Evolutionary conservation across 257 asterid species (phyloP).

Genomic region (Jaltomata sinuosa): DNA sequence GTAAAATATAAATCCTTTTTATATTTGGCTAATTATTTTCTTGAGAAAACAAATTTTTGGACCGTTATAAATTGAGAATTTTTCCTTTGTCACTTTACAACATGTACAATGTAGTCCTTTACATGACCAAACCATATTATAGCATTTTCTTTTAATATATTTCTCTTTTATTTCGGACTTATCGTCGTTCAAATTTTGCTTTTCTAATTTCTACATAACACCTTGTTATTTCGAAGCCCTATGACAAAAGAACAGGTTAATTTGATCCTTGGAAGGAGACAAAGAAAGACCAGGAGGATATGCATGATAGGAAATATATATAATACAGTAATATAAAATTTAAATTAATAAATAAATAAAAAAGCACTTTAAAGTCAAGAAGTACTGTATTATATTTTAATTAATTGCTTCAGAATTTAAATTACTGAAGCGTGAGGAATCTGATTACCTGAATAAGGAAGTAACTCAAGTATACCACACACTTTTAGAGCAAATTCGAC

Average conservation of each 20-base stretch:
- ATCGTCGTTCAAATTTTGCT: background rate
- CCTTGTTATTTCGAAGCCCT: background rate
- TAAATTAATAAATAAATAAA: background rate
- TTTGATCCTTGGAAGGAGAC: too few species aligned
- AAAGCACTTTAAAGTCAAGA: background rate
- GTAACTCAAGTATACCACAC: background rate
- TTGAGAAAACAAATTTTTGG: background rate
- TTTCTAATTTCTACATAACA: background rate
- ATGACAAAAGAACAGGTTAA: too few species aligned
- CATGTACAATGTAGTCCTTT: background rate
- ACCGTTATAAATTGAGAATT: background rate
- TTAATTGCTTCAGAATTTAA: background rate
- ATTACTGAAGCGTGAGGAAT: background rate
- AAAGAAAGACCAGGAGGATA: background rate
- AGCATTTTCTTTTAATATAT: background rate
- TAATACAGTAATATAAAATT: background rate
- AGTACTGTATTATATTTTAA: background rate
- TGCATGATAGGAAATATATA: background rate
- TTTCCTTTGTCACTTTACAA: background rate
- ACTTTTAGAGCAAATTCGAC: background rate
- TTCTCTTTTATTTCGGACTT: background rate
- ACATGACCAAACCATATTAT: background rate
- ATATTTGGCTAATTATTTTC: background rate
- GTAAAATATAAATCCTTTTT: background rate
- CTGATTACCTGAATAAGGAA: background rate